Evolutionary conservation across 148 eudicot genomes (phyloP), one percentile per base, ranked within the genome.

Genomic region (Rhododendron vialii): DNA sequence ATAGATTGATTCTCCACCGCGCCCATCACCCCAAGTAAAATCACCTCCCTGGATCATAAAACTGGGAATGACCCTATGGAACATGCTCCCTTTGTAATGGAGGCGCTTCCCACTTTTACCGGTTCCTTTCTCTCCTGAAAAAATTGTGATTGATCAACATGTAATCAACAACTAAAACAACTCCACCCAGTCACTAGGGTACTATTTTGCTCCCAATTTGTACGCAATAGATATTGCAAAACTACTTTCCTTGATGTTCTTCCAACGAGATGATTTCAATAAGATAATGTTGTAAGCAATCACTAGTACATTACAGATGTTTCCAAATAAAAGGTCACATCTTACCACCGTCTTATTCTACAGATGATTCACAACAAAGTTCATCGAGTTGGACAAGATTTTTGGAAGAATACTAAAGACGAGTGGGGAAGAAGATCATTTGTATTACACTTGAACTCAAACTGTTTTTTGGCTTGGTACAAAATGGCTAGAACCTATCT

Each of bases 1-100:
- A 87, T 92, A 95, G 48, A 97, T 95, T n/a, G 99, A 97, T 86
- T 97, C 99, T 78, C 98, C 99, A 65, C 99, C 99, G 43, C 98
- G 93, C 74, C 99, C 99, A 92, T 97, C 96, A 45, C 98, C 98
- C 48, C 82, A 84, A 69, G 99, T 98, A 84, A 98, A 95, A 87
- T 98, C 99, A 84, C 99, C 98, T 84, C 99, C 88, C 59, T 83
- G 86, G 83, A 78, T 87, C 86, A 87, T 87, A 84, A 87, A 83
- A 63, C 83, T 77, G 69, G 88, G 88, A 61, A 87, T 87, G 57
- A 87, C 83, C 86, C 86, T 83, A 69, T 87, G 86, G 83, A 87
- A 87, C 78, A 3, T 5, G 83, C 86, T 83, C 73, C 88, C 86
- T 87, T 87, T 87, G 83, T 74, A 87, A 36, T 83, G 43, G 79